Percentiles rank a stretch among this genome's conserved stretches.
phyloP scores from a whole-genome alignment of 495 filamentous ascomycete genomes.

The Parathielavia hyrcaniae region DNA sequence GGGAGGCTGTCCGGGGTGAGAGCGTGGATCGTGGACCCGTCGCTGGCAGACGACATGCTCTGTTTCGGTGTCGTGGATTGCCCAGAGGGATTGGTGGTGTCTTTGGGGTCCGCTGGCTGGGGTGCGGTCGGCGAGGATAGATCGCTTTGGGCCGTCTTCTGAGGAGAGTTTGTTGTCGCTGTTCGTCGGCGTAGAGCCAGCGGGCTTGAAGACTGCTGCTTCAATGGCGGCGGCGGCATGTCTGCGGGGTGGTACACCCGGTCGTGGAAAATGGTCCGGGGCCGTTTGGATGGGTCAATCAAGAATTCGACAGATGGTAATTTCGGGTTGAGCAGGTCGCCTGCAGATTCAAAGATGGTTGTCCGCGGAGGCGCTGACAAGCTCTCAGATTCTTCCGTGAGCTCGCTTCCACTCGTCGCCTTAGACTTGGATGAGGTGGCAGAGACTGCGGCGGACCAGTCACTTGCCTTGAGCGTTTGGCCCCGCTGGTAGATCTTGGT shows the following conservation, averaged over 20 bases:
- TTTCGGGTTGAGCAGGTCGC: conserved; percentile 85
- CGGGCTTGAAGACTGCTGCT: conserved; percentile 46
- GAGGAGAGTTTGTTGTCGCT: conserved; percentile 9
- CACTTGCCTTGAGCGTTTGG: conserved; percentile 55
- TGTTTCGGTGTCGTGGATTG: background rate
- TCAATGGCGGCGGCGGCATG: conserved; percentile 73
- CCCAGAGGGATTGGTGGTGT: conserved; percentile 32
- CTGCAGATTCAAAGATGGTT: conserved; percentile 88
- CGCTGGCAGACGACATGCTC: background rate
- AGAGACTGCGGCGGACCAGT: conserved; percentile 34
- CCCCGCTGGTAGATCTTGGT: conserved; percentile 71
- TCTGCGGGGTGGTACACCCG: conserved; percentile 89
- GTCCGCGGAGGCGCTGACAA: conserved; percentile 76
- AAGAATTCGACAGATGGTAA: conserved; percentile 75
- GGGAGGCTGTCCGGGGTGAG: conserved; percentile 17
- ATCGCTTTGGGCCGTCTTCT: conserved; percentile 14
- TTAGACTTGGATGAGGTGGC: conserved; percentile 34
- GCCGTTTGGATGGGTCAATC: conserved; percentile 71
- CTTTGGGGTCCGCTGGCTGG: conserved; percentile 21
- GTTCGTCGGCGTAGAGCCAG: conserved; percentile 32
- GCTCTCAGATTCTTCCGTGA: conserved; percentile 37
- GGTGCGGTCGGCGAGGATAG: conserved; percentile 18
- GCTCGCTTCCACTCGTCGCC: conserved; percentile 40
- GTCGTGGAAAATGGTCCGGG: conserved; percentile 94
- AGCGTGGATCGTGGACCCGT: conserved; percentile 12